Base-by-base conservation (phyloP, 768 basidiomycete species). In the Tricholoma bakamatsutake region DNA sequence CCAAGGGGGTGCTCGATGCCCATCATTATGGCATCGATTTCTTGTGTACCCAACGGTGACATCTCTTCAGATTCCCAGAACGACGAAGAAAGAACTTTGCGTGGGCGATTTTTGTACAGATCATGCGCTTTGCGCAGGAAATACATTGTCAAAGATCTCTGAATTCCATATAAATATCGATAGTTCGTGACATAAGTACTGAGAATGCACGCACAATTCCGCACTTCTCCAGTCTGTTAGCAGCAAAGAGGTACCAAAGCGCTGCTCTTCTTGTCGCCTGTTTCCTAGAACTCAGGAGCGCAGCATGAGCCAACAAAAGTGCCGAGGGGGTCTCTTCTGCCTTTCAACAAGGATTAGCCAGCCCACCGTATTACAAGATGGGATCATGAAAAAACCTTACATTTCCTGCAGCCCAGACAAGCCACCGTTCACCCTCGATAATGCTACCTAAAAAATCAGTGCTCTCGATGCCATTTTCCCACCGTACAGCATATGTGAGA, bases 131-230 rank as follows among this genome's bases (percentile, higher is more conserved):
- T 81, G 8, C 83, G 82, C 30, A 93, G 75, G 62, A 93, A 88
- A 66, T 88, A 83, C 79, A 90, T 85, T 2, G 91, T 92, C 53
- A 93, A 65, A 0, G 89, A 84, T 88, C 90, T 93, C 90, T 93
- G 60, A 42, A 55, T 47, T 15, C 24, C 48, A 34, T 30, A 56
- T 47, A 54, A 55, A 49, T 28, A 28, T 50, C 33, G 34, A 11
- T 7, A 35, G n/a, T 43, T n/a, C 35, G 30, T 47, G 34, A 61
- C 39, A 56, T 48, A 33, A n/a, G 50, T 11, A 17, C 34, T 34
- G 46, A n/a, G 58, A 21, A 56, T 39, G 48, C 27, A 76, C 90
- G 60, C 59, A 93, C 90, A 60, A 91, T 85, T 18, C 91, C 91
- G 61, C 85, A 87, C 70, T 89, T 93, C 67, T 93, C 91, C 30